These are phyloP conservation scores for Scheffersomyces coipomensis DNA, from an alignment of 805 yeast genomes.

Conservation along the genomic window DNA sequence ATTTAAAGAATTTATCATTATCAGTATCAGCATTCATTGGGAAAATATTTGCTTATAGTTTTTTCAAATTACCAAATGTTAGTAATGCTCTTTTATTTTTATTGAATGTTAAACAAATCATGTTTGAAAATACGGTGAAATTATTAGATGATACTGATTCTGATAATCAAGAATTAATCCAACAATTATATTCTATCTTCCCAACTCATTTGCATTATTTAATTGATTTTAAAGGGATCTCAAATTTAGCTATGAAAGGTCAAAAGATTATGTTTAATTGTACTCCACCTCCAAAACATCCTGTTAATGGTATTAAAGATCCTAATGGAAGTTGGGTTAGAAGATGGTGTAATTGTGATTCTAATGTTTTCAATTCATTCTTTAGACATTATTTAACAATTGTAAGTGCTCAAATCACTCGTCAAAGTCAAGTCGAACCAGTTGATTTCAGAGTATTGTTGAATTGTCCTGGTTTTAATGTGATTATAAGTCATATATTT, in stretches of 20 bases:
- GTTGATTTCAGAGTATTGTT: constrained; percentile 8
- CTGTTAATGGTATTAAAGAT: constrained; percentile 50
- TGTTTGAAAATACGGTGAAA: constrained; percentile 24
- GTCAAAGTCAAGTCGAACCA: constrained; percentile 6
- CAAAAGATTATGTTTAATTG: constrained; percentile 31
- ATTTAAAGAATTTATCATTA: constrained; percentile 51
- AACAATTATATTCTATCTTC: constrained; percentile 13
- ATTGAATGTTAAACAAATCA: constrained; percentile 51
- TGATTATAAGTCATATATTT: constrained; percentile 45
- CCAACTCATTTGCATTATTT: constrained; percentile 30
- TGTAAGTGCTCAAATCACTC: constrained; percentile 2
- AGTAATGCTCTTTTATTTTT: constrained; percentile 57
- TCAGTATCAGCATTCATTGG: constrained; percentile 66
- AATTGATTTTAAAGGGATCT: constrained; percentile 30
- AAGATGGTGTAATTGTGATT: constrained; percentile 57
- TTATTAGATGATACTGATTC: background rate
- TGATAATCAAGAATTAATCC: background rate
- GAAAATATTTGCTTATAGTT: constrained; percentile 65
- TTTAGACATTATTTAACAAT: constrained; percentile 48
- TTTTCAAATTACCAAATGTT: constrained; percentile 52
- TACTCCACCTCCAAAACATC: constrained; percentile 39
- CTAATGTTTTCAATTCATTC: constrained; percentile 60
- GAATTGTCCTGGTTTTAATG: constrained; percentile 45
- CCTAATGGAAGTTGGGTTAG: constrained; percentile 64
- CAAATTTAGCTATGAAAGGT: constrained; percentile 22